A percentile compares a stretch with the other conserved stretches of the same genome.
phyloP scores from a whole-genome alignment of 306 rosid genomes.

The Castanopsis chinensis region DNA sequence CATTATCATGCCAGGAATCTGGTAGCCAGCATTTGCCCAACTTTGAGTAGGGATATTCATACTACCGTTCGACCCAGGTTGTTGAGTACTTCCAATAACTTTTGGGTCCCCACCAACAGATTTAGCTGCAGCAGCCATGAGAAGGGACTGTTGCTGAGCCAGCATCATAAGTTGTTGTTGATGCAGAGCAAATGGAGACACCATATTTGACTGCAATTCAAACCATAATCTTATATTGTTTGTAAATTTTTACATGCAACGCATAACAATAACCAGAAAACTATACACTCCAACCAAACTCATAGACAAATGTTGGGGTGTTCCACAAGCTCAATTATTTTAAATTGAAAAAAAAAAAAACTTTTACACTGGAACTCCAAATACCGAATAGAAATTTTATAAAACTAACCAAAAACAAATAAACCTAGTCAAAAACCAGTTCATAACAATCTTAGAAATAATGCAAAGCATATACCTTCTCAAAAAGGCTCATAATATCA shows the following conservation, averaged over 20 bases:
- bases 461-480: constrained; percentile 57
- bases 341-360: background rate
- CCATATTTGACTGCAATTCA: constrained; percentile 74
- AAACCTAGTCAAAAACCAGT: background rate
- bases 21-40: constrained; percentile 70
- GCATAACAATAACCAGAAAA: background rate
- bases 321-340: background rate
- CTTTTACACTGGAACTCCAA: constrained; percentile 2
- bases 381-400: background rate
- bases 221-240: constrained; percentile 21
- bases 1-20: constrained; percentile 56
- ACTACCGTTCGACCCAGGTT: constrained; percentile 41
- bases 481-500: constrained; percentile 98
- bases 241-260: background rate
- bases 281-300: background rate
- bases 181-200: constrained; percentile 86
- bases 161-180: constrained; percentile 94
- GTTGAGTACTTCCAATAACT: constrained; percentile 43
- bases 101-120: constrained; percentile 53
- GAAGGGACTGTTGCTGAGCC: constrained; percentile 89
- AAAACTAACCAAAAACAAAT: background rate
- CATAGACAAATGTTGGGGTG: background rate
- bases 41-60: constrained; percentile 52
- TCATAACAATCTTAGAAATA: constrained; percentile 14
- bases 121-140: constrained; percentile 84